phyloP scores from a whole-genome alignment of 768 basidiomycete genomes.

The Kwoniella sp. region DNA sequence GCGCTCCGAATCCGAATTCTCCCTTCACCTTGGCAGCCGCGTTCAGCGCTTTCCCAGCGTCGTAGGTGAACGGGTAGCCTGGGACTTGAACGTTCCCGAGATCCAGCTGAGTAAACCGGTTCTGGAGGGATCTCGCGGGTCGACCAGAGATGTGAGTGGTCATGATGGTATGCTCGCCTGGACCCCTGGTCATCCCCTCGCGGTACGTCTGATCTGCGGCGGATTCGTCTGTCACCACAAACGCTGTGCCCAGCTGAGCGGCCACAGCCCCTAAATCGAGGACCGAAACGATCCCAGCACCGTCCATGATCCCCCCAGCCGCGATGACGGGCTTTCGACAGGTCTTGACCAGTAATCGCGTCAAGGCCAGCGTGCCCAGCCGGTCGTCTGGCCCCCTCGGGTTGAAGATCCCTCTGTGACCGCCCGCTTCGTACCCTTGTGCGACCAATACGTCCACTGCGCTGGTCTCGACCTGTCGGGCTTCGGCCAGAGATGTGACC shows the following conservation, averaged over 20 bases:
- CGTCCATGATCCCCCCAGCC: constrained; percentile 45
- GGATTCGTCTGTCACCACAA: constrained; percentile 30
- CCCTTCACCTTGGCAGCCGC: constrained; percentile 31
- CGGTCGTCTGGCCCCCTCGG: constrained; percentile 20
- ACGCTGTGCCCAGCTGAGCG: constrained; percentile 42
- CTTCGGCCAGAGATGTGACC: constrained; percentile 33
- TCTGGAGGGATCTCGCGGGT: constrained; percentile 31
- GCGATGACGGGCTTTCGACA: constrained; percentile 30
- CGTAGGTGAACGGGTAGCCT: constrained; percentile 39
- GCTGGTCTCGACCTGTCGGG: constrained; percentile 6
- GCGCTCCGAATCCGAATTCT: constrained; percentile 33
- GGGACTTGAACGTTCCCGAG: constrained; percentile 8
- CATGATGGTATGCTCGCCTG: constrained; percentile 18
- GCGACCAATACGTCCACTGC: constrained; percentile 36
- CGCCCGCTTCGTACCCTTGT: constrained; percentile 40
- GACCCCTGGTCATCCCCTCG: constrained; percentile 8
- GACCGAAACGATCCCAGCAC: constrained; percentile 21
- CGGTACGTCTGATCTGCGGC: constrained; percentile 31
- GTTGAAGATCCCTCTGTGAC: constrained; percentile 39
- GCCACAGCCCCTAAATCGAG: constrained; percentile 27
- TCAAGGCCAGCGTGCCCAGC: constrained; percentile 25
- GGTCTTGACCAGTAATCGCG: constrained; percentile 8
- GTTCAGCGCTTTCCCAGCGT: constrained; percentile 36
- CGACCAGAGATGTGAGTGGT: constrained; percentile 38
- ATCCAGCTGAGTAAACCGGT: constrained; percentile 28